Conservation (phyloP, 768 basidiomycete species). For the Cubamyces sp. region DNA sequence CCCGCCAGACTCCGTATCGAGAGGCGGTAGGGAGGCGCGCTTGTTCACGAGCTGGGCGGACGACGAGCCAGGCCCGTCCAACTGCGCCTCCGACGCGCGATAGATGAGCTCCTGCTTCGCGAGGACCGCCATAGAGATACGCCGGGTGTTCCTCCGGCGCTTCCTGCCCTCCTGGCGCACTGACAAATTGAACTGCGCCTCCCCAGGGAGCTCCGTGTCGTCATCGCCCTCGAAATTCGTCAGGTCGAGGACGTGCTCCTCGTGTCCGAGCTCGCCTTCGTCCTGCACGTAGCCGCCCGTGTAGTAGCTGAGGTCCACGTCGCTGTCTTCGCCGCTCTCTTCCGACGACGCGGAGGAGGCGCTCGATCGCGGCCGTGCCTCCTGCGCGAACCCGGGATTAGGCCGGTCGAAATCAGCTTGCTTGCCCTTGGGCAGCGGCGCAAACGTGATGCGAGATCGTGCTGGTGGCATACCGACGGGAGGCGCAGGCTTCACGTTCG, state of each 20-base stretch:
- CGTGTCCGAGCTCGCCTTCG: constrained; percentile 44
- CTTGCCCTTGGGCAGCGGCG: background rate
- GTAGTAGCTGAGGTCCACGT: constrained; percentile 49
- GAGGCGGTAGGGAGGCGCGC: constrained; percentile 9
- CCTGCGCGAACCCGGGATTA: constrained; percentile 28
- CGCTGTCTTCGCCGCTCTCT: constrained; percentile 40
- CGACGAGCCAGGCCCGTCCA: constrained; percentile 7
- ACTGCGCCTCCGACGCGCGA: constrained; percentile 13
- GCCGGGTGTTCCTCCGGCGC: constrained; percentile 52
- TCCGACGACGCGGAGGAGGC: constrained; percentile 31
- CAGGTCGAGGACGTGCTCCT: constrained; percentile 61
- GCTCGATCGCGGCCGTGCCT: constrained; percentile 16
- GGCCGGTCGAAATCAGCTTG: constrained; percentile 43
- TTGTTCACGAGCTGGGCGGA: constrained; percentile 15
- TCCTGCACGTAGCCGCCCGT: constrained; percentile 40
- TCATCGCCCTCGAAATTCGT: constrained; percentile 83
- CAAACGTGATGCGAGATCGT: constrained; percentile 3
- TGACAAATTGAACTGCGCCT: constrained; percentile 52
- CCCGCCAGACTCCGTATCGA: constrained; percentile 4
- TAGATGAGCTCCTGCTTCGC: constrained; percentile 23
- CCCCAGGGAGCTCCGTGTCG: constrained; percentile 59
- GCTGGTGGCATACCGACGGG: background rate
- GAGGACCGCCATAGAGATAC: constrained; percentile 25
- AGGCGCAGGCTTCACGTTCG: constrained; percentile 48
- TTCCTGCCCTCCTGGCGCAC: constrained; percentile 65